A percentile compares a stretch with the other conserved stretches of the same genome.
Evolutionary conservation across 2,329 filamentous ascomycete species (phyloP).

Genomic region (Xylariaceae sp.): DNA sequence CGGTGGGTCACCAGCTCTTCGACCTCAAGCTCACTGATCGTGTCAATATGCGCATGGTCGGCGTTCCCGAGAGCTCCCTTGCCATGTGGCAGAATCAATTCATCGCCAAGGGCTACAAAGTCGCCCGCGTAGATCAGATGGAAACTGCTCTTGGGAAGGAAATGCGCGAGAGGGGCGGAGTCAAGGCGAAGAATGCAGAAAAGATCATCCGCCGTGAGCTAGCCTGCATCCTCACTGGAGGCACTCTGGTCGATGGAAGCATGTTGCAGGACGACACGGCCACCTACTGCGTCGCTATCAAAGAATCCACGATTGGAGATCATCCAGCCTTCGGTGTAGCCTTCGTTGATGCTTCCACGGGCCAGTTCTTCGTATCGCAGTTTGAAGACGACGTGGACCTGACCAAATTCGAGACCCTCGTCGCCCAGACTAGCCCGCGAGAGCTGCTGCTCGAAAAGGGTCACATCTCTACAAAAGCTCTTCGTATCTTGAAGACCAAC

Average conservation of each 20-base stretch:
- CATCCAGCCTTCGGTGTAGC: conserved; percentile 83
- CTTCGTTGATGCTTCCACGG: conserved; percentile 93
- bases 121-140: conserved; percentile 93
- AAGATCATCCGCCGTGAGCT: conserved; percentile 92
- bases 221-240: conserved; percentile 83
- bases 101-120: conserved; percentile 96
- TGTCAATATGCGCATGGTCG: conserved; percentile 99
- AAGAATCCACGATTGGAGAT: conserved; percentile 70
- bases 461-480: conserved; percentile 76
- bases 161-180: conserved; percentile 86
- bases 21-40: conserved; percentile 96
- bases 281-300: conserved; percentile 93
- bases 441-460: conserved; percentile 89
- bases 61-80: conserved; percentile 92
- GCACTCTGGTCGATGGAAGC: conserved; percentile 88
- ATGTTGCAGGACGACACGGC: conserved; percentile 99
- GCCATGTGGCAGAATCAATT: conserved; percentile 98
- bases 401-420: conserved; percentile 95
- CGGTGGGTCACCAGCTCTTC: conserved; percentile 92
- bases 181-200: conserved; percentile 69
- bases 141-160: conserved; percentile 95
- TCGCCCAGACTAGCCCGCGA: conserved; percentile 85
- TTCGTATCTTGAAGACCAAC: conserved; percentile 94
- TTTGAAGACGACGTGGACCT: conserved; percentile 89
- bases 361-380: conserved; percentile 88